Evolutionary conservation across 768 basidiomycete genomes (phyloP), one percentile per base, ranked within the genome.

Genomic region (Mycena vitilis): DNA sequence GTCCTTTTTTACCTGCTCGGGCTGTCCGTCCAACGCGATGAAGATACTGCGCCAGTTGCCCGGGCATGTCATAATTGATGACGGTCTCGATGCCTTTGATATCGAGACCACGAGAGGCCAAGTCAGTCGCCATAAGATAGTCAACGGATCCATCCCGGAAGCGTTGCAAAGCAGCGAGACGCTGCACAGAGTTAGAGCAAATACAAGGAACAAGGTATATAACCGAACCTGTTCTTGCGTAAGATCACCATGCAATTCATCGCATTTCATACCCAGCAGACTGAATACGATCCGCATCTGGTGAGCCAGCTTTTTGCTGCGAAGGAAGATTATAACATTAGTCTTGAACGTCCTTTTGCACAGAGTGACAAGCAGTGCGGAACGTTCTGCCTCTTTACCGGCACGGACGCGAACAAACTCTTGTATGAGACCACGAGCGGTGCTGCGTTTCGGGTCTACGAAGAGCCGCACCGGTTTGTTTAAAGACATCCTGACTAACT

Each of bases 21-120:
- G 98, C 98, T 56, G 98, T 99, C 76, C 98, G 88, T 73, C 98
- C 98, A 25, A 99, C 97, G 66, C 98, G 93, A 78, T 99, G 98
- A 38, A 98, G 87, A 80, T 99, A 99, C 74, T 96, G 95, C 10
- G 94, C 89, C 40, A 98, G 82, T 75, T 96, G 93, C 22, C 88
- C 87, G 12, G 98, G 98, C 97, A 99, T 98, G 77, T 99, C 98
- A 77, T 96, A 99, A 79, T 99, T 99, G 78, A 99, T 96, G 69
- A 99, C 95, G 3, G 95, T 96, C 76, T 99, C 95, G 30, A 98
- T 91, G 18, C 96, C 96, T 77, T 96, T 97, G 83, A 99, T 98
- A 80, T 99, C 97, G 36, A 99, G 85, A 79, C 98, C 95, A 68
- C 96, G 90, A 63, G 96, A 94, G 38, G 98, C 98, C 42, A 99